These are phyloP conservation scores for Chlorella vulgaris DNA, from an alignment of 139 green algal species.

Conservation along the genomic window DNA sequence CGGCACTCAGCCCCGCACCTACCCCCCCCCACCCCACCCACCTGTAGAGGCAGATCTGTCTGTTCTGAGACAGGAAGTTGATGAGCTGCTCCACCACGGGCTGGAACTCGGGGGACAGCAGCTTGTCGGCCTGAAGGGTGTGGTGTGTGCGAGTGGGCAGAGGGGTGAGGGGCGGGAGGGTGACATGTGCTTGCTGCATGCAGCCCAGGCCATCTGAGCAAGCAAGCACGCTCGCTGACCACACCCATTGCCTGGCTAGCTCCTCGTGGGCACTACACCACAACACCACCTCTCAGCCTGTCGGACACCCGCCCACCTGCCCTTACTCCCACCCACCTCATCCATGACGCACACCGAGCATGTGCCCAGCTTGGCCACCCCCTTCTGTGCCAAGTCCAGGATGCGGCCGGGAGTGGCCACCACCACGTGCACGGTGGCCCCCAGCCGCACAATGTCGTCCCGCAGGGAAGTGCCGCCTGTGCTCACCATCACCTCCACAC, in stretches of 20 bases:
- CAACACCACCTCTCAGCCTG: neutral
- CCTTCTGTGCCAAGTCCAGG: slow-evolving; percentile 95
- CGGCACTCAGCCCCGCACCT: no score
- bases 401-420: slow-evolving; percentile 98
- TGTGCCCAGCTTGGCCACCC: slow-evolving; percentile 88
- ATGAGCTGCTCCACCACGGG: slow-evolving; percentile 97
- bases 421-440: slow-evolving; percentile 90
- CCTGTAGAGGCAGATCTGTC: slow-evolving; percentile 96
- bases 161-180: neutral
- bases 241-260: no score
- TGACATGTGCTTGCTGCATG: no score
- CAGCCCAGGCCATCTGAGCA: no score
- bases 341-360: slow-evolving; percentile 95
- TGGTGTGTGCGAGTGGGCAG: no score
- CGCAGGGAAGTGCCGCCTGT: slow-evolving; percentile 96
- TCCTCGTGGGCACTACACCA: no score
- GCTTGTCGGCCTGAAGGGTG: slow-evolving; percentile 88
- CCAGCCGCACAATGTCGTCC: slow-evolving; percentile 99
- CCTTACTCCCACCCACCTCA: slow-evolving; percentile 70
- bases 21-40: neutral
- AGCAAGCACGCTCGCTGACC: no score
- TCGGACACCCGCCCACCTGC: neutral
- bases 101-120: slow-evolving; percentile 97
- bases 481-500: slow-evolving; percentile 93
- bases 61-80: slow-evolving; percentile 73